Evolutionary conservation across 2,329 filamentous ascomycete genomes (phyloP), one percentile per base, ranked within the genome.

Genomic region (Lithohypha guttulata): DNA sequence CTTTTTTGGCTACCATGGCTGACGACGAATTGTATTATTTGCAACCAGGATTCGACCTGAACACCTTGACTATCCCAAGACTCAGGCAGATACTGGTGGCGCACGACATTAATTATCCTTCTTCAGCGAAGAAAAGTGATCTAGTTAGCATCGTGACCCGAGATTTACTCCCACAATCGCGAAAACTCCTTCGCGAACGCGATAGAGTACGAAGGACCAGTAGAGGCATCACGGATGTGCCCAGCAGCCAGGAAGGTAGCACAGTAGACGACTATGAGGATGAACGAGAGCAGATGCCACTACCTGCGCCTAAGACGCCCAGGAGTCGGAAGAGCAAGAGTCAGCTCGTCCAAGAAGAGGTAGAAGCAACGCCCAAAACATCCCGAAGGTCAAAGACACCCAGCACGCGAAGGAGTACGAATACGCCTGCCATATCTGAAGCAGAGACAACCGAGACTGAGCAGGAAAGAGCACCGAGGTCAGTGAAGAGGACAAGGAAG

Each of bases 71-170:
- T 1, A 78, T 96, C 34, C 86, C 91, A 19, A 81, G 82, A 31
- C 69, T 98, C 52, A 84, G 91, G 53, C 89, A 83, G 34, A 93
- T 96, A 49, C 76, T 98, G 42, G 83, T 96, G 54, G 81, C 78
- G 49, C 84, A 98, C 64, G 82, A 86, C 57, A 69, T 96, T 54
- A 65, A 77, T 25, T 96, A 94, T 57, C 81, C 87, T 4, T 79
- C 84, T 0, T 87, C 79, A 3, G 86, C 91, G 9, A 98, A 96
- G 66, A 98, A 98, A 66, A 67, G 77, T 0, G 81, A 93, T 55
- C 76, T 98, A 15, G 71, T 98, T 44, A 77, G 82, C 6, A 76
- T 96, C 32, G 86, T 98, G 61, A 78, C 81, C 55, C 70, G 81
- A 21, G 68, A 91, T 47, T 73, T 98, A 19, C 64, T 84, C 3